Percentiles rank a stretch among this genome's conserved stretches.
These are phyloP conservation scores for Alnus glutinosa DNA, from an alignment of 306 rosid species.

Conservation along the genomic window DNA sequence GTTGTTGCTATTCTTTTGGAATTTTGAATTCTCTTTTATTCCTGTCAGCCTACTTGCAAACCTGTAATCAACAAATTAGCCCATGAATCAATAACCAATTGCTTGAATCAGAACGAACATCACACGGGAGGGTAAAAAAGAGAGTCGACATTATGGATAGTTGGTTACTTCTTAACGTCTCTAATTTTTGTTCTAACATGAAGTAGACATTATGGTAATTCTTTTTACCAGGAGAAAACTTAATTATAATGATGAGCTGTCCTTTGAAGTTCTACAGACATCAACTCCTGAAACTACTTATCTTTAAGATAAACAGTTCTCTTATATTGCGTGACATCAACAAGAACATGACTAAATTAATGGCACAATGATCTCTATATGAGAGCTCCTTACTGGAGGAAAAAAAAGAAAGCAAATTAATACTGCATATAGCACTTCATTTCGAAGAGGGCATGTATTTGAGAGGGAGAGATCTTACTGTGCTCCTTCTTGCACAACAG, in stretches of 20 bases:
- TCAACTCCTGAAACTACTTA: neutral
- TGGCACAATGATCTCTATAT: neutral
- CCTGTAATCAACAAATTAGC: conserved; percentile 45
- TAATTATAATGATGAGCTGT: neutral
- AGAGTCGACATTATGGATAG: neutral
- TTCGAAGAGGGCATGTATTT: neutral
- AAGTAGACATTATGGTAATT: neutral
- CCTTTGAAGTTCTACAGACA: neutral
- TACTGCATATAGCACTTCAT: neutral
- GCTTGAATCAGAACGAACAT: conserved; percentile 9
- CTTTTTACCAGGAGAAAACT: neutral
- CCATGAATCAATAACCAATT: conserved; percentile 21
- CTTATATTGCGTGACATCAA: no score
- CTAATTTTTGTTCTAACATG: neutral
- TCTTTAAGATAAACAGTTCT: neutral
- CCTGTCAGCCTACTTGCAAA: conserved; percentile 88
- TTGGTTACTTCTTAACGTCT: neutral
- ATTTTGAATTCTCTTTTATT: conserved; percentile 80
- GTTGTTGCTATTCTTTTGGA: conserved; percentile 58
- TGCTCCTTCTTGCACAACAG: conserved; percentile 90
- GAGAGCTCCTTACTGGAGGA: neutral
- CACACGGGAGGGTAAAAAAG: neutral
- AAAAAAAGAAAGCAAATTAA: neutral
- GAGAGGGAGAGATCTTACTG: conserved; percentile 56
- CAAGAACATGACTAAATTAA: neutral